Evolutionary conservation across 768 basidiomycete species (phyloP).

Genomic region (Macrolepiota fuliginosa): DNA sequence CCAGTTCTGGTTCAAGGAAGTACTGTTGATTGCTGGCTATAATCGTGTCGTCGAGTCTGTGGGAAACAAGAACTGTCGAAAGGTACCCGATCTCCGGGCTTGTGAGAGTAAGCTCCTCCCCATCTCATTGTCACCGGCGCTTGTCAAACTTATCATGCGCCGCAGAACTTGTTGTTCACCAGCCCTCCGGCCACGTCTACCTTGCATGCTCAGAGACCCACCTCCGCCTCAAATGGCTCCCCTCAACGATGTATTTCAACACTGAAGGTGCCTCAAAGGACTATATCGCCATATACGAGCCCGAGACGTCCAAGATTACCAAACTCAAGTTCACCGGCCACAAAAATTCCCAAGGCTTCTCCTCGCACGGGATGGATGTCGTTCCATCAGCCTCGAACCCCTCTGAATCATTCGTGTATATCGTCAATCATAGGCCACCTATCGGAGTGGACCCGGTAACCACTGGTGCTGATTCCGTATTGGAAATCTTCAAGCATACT

Average conservation of each 20-base stretch:
- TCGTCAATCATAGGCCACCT: conserved; percentile 71
- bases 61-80: conserved; percentile 48
- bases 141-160: neutral
- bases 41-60: conserved; percentile 42
- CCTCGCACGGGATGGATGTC: conserved; percentile 68
- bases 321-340: conserved; percentile 43
- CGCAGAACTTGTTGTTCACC: conserved; percentile 58
- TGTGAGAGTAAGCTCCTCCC: conserved; percentile 58
- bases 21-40: conserved; percentile 39
- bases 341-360: conserved; percentile 40
- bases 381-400: conserved; percentile 50
- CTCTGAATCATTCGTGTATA: conserved; percentile 55
- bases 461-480: conserved; percentile 67
- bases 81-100: conserved; percentile 53
- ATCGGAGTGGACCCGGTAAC: conserved; percentile 29
- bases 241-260: conserved; percentile 35
- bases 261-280: conserved; percentile 42
- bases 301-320: conserved; percentile 39
- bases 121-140: neutral
- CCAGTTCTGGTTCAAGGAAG: conserved; percentile 44
- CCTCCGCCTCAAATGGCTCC: conserved; percentile 52
- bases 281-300: conserved; percentile 61
- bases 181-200: conserved; percentile 54
- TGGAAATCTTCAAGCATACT: conserved; percentile 66
- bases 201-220: conserved; percentile 58